Evolutionary conservation across 257 asterid genomes (phyloP).

Genomic region (Coffea canephora): DNA sequence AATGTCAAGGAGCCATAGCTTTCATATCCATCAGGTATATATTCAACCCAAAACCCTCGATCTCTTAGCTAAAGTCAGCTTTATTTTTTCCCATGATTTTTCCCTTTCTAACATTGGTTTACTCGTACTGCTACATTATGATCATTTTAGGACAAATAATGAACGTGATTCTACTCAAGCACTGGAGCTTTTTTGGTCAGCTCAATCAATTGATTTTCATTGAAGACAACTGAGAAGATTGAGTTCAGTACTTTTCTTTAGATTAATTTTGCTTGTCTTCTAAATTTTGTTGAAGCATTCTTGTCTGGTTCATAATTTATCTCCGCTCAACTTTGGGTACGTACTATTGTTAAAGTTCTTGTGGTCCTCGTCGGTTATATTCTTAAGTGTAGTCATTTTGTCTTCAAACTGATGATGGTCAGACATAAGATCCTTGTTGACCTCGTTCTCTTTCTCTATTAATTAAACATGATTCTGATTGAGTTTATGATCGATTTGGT

Average conservation of each 20-base stretch:
- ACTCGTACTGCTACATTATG: background rate
- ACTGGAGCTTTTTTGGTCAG: background rate
- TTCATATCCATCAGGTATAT: background rate
- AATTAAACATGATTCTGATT: background rate
- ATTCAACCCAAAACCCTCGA: background rate
- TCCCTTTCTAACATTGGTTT: background rate
- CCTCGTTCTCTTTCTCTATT: background rate
- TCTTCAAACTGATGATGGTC: background rate
- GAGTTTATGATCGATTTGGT: slow-evolving; percentile 1
- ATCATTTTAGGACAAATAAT: background rate
- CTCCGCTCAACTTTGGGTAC: background rate
- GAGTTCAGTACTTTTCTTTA: background rate
- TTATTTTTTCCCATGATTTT: background rate
- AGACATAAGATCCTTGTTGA: background rate
- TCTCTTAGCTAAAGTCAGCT: background rate
- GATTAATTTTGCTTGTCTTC: background rate
- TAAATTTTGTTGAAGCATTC: background rate
- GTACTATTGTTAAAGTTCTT: background rate
- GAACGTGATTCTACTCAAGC: background rate
- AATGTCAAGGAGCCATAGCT: background rate
- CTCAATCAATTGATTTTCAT: background rate
- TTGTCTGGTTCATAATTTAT: background rate
- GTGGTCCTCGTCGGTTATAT: background rate
- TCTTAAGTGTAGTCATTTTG: background rate
- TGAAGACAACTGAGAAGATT: background rate